phyloP scores from a whole-genome alignment of 1,284 basidiomycete genomes.

The Ceratobasidium sp. region DNA sequence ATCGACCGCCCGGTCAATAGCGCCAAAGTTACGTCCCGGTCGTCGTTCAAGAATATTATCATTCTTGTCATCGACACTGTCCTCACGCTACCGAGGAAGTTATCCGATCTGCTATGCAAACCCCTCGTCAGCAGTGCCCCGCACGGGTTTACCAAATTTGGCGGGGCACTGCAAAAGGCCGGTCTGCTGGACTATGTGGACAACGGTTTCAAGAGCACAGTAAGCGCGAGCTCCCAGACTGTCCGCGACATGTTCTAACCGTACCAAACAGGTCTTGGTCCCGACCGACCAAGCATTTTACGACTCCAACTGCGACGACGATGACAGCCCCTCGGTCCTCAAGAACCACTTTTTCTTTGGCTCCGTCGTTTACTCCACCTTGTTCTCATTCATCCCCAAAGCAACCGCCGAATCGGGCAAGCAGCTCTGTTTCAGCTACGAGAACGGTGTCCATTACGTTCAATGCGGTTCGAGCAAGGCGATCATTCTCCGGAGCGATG shows the following conservation, averaged over 20 bases:
- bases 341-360: constrained; percentile 18
- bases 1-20: neutral
- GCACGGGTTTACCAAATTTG: neutral
- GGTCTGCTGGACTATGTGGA: neutral
- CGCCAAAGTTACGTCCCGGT: neutral
- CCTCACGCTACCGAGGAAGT: neutral
- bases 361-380: neutral
- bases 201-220: neutral
- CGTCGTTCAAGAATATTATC: neutral
- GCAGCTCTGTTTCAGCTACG: neutral
- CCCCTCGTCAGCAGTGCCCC: neutral
- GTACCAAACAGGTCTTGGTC: neutral
- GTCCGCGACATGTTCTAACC: neutral
- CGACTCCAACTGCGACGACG: neutral
- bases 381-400: neutral
- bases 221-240: neutral
- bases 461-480: constrained; percentile 13
- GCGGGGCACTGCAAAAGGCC: neutral
- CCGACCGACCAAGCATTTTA: constrained; percentile 17
- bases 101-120: constrained; percentile 6
- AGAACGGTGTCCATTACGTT: constrained; percentile 1
- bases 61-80: neutral
- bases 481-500: neutral
- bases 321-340: neutral
- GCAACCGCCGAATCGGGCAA: neutral